Base-by-base conservation (phyloP, 2,329 filamentous ascomycete species). In the Hypoxylon sp. region DNA sequence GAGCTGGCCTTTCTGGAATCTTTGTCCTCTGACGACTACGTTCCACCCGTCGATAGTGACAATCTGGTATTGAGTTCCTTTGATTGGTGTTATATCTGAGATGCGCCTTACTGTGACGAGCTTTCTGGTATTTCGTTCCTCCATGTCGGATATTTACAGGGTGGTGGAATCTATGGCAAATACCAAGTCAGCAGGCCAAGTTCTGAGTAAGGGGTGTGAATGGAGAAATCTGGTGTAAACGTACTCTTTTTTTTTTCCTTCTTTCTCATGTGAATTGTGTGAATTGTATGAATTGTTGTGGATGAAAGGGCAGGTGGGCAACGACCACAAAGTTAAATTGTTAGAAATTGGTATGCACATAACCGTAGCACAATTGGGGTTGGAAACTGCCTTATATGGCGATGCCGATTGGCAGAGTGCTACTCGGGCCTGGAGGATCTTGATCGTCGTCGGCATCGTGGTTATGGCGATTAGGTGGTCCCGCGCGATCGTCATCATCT, bases 101-200 rank as follows among this genome's bases (percentile, higher is more conserved):
- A 56, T 30, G 17, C 25, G 53, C 32, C 53, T 56, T n/a, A 56
- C 11, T 17, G 53, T 34, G 21, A 56, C 52, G 19, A 46, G 53
- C n/a, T 25, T 56, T 34, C 53, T 28, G 5, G n/a, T 19, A 9
- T 13, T 23, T 17, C 13, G 41, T n/a, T 30, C 11, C 11, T 32
- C 13, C 38, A 56, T 46, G 38, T 32, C 14, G 10, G 5, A n/a
- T 17, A 32, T 46, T 34, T 19, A n/a, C 2, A 6, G 19, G 11
- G 4, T 7, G n/a, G 19, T 46, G 17, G 32, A 19, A n/a, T 34
- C 25, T 32, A 17, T 14, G 3, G 21, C 5, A 9, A 17, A 17
- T 6, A 23, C 13, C 10, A 41, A 41, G 14, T 23, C 25, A 21
- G 14, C 11, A 7, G 25, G 14, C 2, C n/a, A 13, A 3, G 7